These are phyloP conservation scores for Podospora pseudocomata DNA, from an alignment of 495 filamentous ascomycete species.

Conservation along the genomic window DNA sequence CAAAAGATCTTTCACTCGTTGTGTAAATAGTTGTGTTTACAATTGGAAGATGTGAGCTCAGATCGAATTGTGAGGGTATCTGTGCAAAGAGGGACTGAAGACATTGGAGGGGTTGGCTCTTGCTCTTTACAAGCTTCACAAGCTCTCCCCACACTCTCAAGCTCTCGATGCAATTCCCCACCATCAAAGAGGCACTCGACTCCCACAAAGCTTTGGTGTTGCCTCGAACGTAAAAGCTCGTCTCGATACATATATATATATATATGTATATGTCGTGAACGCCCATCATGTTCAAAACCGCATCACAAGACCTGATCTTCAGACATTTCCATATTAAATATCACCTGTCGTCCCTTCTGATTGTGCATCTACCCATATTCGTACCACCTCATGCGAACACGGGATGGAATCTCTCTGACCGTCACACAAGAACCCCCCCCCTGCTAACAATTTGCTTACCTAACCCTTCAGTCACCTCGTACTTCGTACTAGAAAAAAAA, in stretches of 20 bases:
- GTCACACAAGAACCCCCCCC: background rate
- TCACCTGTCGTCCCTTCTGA: background rate
- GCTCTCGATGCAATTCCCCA: too few relatives aligned
- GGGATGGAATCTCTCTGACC: background rate
- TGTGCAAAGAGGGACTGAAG: too few relatives aligned
- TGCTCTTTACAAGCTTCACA: too few relatives aligned
- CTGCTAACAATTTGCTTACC: background rate
- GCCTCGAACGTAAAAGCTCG: too few relatives aligned
- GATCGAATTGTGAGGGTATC: too few relatives aligned
- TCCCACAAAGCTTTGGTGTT: background rate
- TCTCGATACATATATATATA: too few relatives aligned
- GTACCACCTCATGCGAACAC: background rate
- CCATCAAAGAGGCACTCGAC: too few relatives aligned
- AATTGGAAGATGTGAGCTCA: too few relatives aligned
- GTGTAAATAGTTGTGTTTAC: background rate
- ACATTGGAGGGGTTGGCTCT: too few relatives aligned
- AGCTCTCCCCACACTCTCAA: too few relatives aligned
- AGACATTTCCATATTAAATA: background rate
- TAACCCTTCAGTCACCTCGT: background rate
- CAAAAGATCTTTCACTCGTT: background rate
- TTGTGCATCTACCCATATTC: background rate
- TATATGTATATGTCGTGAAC: background rate
- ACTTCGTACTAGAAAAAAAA: background rate
- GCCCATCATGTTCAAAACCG: background rate
- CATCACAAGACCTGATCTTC: background rate